Base-by-base conservation (phyloP, 352 stramenopile genomes). In the Globisporangium yorkense region DNA sequence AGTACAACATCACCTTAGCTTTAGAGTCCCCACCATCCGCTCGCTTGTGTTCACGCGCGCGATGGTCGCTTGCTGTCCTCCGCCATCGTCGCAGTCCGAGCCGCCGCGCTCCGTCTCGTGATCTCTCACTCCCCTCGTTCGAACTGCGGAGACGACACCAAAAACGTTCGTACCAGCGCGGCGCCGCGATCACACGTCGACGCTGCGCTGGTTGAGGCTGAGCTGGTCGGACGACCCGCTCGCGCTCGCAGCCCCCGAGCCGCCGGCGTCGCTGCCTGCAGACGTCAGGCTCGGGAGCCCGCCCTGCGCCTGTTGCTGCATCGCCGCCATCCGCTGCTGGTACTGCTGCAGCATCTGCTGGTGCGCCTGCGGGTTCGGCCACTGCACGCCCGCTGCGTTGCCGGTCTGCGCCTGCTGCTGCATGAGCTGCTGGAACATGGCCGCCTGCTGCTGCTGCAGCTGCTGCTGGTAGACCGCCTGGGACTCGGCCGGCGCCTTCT, bases 291-390 rank as follows among this genome's bases (percentile, higher is more conserved):
- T 74, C 8, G 61, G 65, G 52, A 79, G 54, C 6, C 65, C 65
- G 33, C 66, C 43, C n/a, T 67, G 37, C 68, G 18, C 67, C 47
- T 81, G 72, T 61, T 91, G 80, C 62, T 91, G 80, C 68, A 85
- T 74, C 20, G 71, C 67, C 64, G 86, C 75, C 74, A 94, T 86
- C 40, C 71, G 77, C 65, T 94, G 81, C 65, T 95, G 85, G 71
- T 94, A 95, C 65, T 95, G 85, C 71, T 95, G 85, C 16, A 95
- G 65, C 80, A 95, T 89, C 62, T 93, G 84, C 75, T 93, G 84
- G 60, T 95, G 85, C 46, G 93, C 54, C 51, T 95, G 85, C 50
- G 77, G 80, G 61, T 87, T 89, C 24, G 83, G 78, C 83, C 81
- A 93, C 56, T 81, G 72, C 35, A 87, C 67, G 6, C 67, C 70